Evolutionary conservation across 306 rosid genomes (phyloP), one percentile per base, ranked within the genome.

Genomic region (Cucurbita moschata): DNA sequence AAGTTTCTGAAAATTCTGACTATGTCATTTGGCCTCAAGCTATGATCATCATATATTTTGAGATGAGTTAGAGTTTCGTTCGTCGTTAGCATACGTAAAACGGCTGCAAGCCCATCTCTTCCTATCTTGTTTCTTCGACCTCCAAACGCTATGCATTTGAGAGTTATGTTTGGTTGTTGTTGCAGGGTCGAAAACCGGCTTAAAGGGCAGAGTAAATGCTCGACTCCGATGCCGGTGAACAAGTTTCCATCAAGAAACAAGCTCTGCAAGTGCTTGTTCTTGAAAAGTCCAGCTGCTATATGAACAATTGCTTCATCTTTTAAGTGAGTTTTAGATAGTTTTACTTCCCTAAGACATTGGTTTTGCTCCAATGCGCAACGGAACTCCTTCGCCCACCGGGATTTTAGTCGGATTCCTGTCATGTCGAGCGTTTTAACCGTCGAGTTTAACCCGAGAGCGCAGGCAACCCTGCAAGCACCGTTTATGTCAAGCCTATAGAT

Each of bases 361-460:
- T 95, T 95, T 67, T 88, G 96, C 55, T 95, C 97, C 79, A 95
- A 80, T 57, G 85, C 96, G 96, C 87, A 89, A 71, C 95, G 82
- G 51, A 95, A 85, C 55, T 95, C 96, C 84, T 84, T 91, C 0
- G 99, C 96, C 86, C 97, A 91, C 76, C 87, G 83, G 0, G 97
- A 91, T 62, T 88, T 95, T 23, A 95, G 80, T 82, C 81, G 80
- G 35, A 95, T 88, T 30, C 96, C 96, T 0, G 92, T 95, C 89
- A 91, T 78, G 80, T 95, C 96, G 7, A 91, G 87, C 4, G 88
- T 86, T 73, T 82, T 89, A 30, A 95, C 97, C 0, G 97, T 89
- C 52, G 86, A 84, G 85, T 91, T 95, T 89, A 88, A 85, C 50
- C 96, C 97, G 10, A 91, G 82, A 15, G 97, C 84, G 19, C 96